Evolutionary conservation across 768 basidiomycete genomes (phyloP), one percentile per base, ranked within the genome.

Genomic region (Boletus rubescentipes): DNA sequence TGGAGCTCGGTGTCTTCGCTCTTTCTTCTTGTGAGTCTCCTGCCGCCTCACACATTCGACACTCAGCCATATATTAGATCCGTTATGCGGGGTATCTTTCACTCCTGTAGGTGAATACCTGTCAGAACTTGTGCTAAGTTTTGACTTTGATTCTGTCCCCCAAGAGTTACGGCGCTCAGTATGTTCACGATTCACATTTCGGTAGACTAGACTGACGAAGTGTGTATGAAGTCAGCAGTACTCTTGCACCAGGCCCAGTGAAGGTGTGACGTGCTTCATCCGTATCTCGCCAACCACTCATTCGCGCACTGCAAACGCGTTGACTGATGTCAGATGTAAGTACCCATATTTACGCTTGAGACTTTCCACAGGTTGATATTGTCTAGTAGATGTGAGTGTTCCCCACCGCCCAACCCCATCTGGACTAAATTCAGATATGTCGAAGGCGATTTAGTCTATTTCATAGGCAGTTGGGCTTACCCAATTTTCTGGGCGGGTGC

Each of bases 1-100:
- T 53, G 52, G 52, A 47, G 30, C 6, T 35, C 32, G 52, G 52
- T 47, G 9, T 53, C 52, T 9, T 41, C 39, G 4, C 6, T 53
- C 9, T 53, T 41, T 53, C n/a, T 53, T 15, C n/a, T 53, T 15
- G 52, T 53, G 32, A 8, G 52, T 35, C 10, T 21, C 11, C 8
- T 35, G 5, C 12, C 2, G 21, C 21, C 8, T 21, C 18, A 3
- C 12, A 12, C 21, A 14, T 29, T 18, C 31, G 29, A 41, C 31
- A 12, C 15, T 21, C n/a, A n/a, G 18, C 9, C n/a, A 9, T 20
- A 9, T 35, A 29, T 12, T 7, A 52, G 51, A 52, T 52, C 31
- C 51, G 51, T 36, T 44, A 44, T 12, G 36, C 10, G 2, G 51
- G 51, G 30, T 26, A 11, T 18, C 30, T 31, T 45, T 46, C 20